These are phyloP conservation scores for Colletotrichum sp. DNA, from an alignment of 2,329 filamentous ascomycete species.

Conservation along the genomic window DNA sequence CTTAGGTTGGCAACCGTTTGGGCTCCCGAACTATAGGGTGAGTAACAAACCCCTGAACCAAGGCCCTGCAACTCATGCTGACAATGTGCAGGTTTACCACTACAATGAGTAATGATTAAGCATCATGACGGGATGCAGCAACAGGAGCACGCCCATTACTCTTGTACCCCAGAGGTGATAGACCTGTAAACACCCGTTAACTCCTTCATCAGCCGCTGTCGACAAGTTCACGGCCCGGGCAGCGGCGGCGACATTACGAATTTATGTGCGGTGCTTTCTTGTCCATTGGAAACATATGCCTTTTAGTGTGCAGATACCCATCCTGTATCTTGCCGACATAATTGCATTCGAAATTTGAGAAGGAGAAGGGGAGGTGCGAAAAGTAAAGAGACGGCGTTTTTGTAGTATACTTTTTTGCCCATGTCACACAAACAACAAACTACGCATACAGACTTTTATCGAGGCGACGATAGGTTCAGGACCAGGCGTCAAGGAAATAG, in stretches of 20 bases:
- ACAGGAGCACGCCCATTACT: not conserved
- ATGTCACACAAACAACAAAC: slow-evolving; percentile 1
- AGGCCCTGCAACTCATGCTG: not conserved
- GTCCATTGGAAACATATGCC: slow-evolving; percentile 3
- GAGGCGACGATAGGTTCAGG: not conserved
- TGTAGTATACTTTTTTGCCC: slow-evolving; percentile 4
- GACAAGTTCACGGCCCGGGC: not conserved
- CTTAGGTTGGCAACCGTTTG: slow-evolving; percentile 83
- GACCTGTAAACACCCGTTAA: not conserved
- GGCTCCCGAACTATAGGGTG: slow-evolving; percentile 97
- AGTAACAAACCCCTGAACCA: slow-evolving; percentile 31
- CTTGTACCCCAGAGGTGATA: not conserved
- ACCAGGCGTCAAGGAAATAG: not conserved
- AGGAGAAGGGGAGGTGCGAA: not conserved
- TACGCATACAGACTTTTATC: not conserved
- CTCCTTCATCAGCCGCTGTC: not conserved
- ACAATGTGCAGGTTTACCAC: slow-evolving; percentile 73
- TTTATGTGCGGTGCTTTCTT: slow-evolving; percentile 7
- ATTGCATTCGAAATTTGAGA: slow-evolving; percentile 1
- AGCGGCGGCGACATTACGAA: slow-evolving; percentile 1
- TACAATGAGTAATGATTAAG: slow-evolving; percentile 74
- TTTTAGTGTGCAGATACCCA: slow-evolving; percentile 12
- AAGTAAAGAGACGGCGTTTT: not conserved
- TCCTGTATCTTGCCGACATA: slow-evolving; percentile 15
- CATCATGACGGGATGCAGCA: not conserved